phyloP scores from a whole-genome alignment of 2,329 filamentous ascomycete genomes.

The Hypoxylon sp. region DNA sequence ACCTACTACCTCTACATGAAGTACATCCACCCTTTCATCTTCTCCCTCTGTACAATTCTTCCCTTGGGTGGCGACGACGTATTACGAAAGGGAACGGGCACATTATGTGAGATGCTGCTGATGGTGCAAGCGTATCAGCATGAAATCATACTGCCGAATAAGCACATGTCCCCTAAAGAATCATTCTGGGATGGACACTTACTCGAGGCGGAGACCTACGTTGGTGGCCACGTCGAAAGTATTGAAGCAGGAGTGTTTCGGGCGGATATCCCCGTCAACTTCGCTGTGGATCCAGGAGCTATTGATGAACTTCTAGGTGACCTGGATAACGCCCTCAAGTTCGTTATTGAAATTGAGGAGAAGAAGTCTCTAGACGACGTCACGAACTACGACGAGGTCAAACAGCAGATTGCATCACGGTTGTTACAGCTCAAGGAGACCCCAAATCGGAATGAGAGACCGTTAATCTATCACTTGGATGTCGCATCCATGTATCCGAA shows the following conservation, averaged over 20 bases:
- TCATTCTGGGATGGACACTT: conserved; percentile 97
- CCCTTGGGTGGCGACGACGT: conserved; percentile 94
- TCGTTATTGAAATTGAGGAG: conserved; percentile 87
- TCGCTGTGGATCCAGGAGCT: conserved; percentile 88
- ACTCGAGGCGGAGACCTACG: conserved; percentile 96
- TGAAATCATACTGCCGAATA: conserved; percentile 94
- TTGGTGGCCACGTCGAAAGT: conserved; percentile 98
- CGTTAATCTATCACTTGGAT: conserved; percentile 97
- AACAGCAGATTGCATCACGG: conserved; percentile 81
- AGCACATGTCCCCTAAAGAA: conserved; percentile 91
- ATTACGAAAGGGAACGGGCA: conserved; percentile 94
- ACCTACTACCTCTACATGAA: conserved; percentile 99
- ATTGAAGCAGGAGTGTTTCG: conserved; percentile 98
- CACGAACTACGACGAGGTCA: conserved; percentile 87
- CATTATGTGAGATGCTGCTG: conserved; percentile 98
- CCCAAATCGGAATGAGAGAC: conserved; percentile 86
- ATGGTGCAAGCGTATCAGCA: conserved; percentile 98
- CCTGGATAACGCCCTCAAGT: conserved; percentile 88
- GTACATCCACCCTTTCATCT: conserved; percentile 99
- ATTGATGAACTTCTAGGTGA: conserved; percentile 91
- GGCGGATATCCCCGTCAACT: conserved; percentile 94
- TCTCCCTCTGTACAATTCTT: conserved; percentile 97
- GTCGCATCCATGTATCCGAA: conserved; percentile 99
- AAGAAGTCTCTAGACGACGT: conserved; percentile 86
- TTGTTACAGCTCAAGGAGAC: conserved; percentile 82